Base-by-base conservation (phyloP, 495 filamentous ascomycete species). In the Podospora fimiseda region DNA sequence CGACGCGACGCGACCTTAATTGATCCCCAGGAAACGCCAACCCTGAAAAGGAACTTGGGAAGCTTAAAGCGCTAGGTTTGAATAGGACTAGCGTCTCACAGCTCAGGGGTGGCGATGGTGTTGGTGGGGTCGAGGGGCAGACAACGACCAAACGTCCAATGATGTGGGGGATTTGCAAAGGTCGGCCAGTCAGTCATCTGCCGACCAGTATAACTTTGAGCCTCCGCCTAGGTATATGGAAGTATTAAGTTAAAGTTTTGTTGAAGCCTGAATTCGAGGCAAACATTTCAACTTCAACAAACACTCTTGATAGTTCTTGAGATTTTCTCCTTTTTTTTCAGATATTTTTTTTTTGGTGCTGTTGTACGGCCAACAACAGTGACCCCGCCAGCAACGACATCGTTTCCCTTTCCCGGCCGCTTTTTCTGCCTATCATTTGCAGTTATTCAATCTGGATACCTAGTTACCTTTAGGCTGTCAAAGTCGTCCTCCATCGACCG, bases 1-100 rank as follows among this genome's bases (percentile, higher is more conserved):
- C 42, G 24, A 49, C 57, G 60, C 53, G 60, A 57, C 60, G 60
- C 58, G 57, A 63, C 51, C 55, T 62, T 60, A 55, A 63, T 60
- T 58, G 51, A 57, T 37, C 39, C 38, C 36, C 20, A 43, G 18
- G 9, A 19, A 42, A 39, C 19, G 19, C 30, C 22, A 16, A n/a
- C n/a, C n/a, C n/a, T 14, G 21, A 16, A 23, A 15, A 42, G 16
- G 20, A 24, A 21, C 18, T 40, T 51, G 36, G 42, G 19, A 6
- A 19, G 9, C 8, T 9, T 21, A 20, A 4, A 3, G 14, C 18
- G 14, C 42, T 44, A 22, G 14, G 42, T 20, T 44, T 13, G 41
- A 9, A 1, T 3, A 43, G 22, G 42, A 13, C 23, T 33, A 33
- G 27, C 27, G 6, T 33, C 27, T n/a, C n/a, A n/a, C n/a, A n/a